Evolutionary conservation across 1,284 basidiomycete species (phyloP).

Genomic region (Trichosporon sp.): DNA sequence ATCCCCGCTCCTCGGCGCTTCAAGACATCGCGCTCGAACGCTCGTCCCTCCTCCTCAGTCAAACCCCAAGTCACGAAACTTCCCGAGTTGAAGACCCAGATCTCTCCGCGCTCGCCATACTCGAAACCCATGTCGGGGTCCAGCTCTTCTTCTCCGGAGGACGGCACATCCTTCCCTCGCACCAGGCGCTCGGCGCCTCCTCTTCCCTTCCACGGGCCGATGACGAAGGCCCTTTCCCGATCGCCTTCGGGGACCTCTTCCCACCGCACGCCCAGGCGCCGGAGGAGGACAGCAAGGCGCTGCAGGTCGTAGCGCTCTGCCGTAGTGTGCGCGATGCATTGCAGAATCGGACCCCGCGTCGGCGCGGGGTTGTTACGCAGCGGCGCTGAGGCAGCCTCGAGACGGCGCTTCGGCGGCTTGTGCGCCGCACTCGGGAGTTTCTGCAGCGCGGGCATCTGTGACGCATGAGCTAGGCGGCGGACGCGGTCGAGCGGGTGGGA

Average conservation of each 20-base stretch:
- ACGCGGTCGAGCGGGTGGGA: slow-evolving; percentile 16
- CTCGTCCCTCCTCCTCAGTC: slow-evolving; percentile 72
- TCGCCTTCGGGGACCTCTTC: slow-evolving; percentile 56
- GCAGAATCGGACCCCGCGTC: slow-evolving; percentile 54
- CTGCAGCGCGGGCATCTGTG: neutral
- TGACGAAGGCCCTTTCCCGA: slow-evolving; percentile 52
- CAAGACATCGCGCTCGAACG: slow-evolving; percentile 69
- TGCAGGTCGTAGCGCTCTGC: slow-evolving; percentile 55
- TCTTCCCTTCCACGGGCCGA: slow-evolving; percentile 54
- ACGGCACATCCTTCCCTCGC: slow-evolving; percentile 43
- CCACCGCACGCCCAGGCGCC: slow-evolving; percentile 48
- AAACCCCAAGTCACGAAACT: slow-evolving; percentile 86
- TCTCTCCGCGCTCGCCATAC: slow-evolving; percentile 72
- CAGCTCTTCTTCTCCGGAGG: slow-evolving; percentile 57
- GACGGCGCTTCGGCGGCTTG: slow-evolving; percentile 55
- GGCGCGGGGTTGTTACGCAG: slow-evolving; percentile 51
- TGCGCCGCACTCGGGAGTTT: slow-evolving; percentile 32
- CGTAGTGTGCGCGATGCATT: slow-evolving; percentile 57
- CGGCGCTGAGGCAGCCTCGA: slow-evolving; percentile 55
- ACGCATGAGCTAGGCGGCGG: neutral
- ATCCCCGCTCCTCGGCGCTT: slow-evolving; percentile 60
- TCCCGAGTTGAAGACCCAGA: slow-evolving; percentile 82
- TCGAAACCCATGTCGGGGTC: slow-evolving; percentile 48
- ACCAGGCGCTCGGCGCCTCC: slow-evolving; percentile 50
- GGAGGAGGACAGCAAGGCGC: slow-evolving; percentile 43